phyloP scores from a whole-genome alignment of 2,329 filamentous ascomycete species.

The Phialophora chinensis region DNA sequence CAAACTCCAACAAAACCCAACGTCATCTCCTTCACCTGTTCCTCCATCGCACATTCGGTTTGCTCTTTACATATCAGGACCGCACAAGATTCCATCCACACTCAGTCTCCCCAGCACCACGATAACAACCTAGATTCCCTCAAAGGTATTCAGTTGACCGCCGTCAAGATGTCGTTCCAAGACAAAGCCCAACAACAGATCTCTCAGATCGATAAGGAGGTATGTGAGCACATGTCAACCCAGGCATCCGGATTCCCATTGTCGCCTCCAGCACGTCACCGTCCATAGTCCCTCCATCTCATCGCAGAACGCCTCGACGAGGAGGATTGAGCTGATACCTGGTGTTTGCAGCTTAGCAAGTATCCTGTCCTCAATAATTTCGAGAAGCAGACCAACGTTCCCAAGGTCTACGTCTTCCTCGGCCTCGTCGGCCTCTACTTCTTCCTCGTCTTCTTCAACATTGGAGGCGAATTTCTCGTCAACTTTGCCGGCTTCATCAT shows the following conservation, averaged over 20 bases:
- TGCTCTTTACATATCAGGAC: conserved; percentile 8
- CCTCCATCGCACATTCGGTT: conserved; percentile 17
- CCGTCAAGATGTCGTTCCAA: conserved; percentile 56
- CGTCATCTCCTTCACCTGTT: conserved; percentile 12
- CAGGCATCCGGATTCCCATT: conserved; percentile 16
- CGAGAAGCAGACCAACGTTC: conserved; percentile 70
- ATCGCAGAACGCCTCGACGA: conserved; percentile 1
- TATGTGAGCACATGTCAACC: conserved; percentile 44
- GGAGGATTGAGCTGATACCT: conserved; percentile 16
- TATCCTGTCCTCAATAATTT: conserved; percentile 71
- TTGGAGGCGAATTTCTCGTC: conserved; percentile 70
- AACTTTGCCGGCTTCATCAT: conserved; percentile 70
- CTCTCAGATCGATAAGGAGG: conserved; percentile 72
- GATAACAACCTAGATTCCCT: conserved; percentile 4
- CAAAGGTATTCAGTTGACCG: conserved; percentile 5
- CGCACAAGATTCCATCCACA: conserved; percentile 8
- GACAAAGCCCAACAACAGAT: conserved; percentile 68
- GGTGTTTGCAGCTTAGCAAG: conserved; percentile 64
- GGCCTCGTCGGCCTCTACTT: conserved; percentile 70
- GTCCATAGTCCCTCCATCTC: neutral
- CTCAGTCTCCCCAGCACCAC: neutral
- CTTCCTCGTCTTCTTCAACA: conserved; percentile 75
- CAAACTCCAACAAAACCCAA: conserved; percentile 1
- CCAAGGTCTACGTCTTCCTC: conserved; percentile 71
- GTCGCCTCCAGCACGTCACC: neutral